Base-by-base conservation (phyloP, 2,329 filamentous ascomycete species). In the Huntiella savannae region DNA sequence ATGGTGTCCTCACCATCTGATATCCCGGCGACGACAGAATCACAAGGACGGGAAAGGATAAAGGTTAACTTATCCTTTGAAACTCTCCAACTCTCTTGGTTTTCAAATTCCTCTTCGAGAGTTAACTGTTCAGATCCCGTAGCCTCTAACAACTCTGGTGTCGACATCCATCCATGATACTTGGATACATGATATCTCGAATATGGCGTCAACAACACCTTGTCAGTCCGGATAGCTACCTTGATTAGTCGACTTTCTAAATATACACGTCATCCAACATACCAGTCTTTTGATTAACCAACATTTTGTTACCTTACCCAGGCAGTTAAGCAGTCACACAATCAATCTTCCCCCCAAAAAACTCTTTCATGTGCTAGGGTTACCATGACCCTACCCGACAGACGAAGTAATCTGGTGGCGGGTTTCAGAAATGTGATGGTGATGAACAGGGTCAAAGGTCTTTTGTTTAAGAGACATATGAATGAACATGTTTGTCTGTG, bases 141-240 rank as follows among this genome's bases (percentile, higher is more conserved):
- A 46, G 82, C 79, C 61, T 77, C 68, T 64, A 81, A 87, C 35
- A 95, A 82, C 40, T 76, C 80, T 44, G 79, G 70, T 55, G 91
- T 79, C 65, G 87, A 72, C 87, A 96, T 95, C 88, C 88, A 96
- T 56, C 69, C 65, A 58, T 94, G 84, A 59, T 95, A 95, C 34
- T 70, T 77, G 12, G 70, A 69, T 17, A 96, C 88, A 65, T 95
- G 88, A 57, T 77, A 80, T 34, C 69, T 62, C 52, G 79, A 79
- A 61, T 95, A 95, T 0, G 87, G 87, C 7, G 94, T 85, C 7
- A 96, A 71, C 13, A 92, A 70, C 39, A 82, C 66, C 43, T 67
- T 67, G 4, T 70, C 62, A 1, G 80, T 80, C 3, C 73, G 69
- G 32, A 92, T 63, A 38, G 36, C 36, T 17, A 13, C 36, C 12